Evolutionary conservation across 257 asterid genomes (phyloP), one percentile per base, ranked within the genome.

Genomic region (Przewalskia tangutica): DNA sequence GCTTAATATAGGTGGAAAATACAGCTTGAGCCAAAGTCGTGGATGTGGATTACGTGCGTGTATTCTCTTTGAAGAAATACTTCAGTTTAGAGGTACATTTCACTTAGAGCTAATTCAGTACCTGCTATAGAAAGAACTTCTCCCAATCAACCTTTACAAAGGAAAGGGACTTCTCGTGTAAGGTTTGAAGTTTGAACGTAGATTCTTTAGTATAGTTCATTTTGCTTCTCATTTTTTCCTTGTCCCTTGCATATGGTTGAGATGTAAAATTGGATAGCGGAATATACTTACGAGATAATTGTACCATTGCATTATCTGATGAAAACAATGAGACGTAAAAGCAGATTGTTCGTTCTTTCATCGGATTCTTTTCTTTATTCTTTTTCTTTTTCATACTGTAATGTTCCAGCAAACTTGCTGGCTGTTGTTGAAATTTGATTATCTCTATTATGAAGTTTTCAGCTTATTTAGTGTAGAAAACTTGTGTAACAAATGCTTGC

Each of bases 121-220:
- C 85, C 50, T 85, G 85, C 86, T 83, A 85, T 84, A 86, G 86
- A 85, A 87, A 86, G 85, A 85, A 87, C 86, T 83, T 66, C n/a
- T 82, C 82, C 79, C 86, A 81, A 81, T 78, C 87, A 76, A 87
- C 84, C 75, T 71, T 85, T 75, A 77, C 77, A 23, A 82, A 81
- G 85, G 86, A 80, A 75, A 75, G 80, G 63, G 80, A 75, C 80
- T 84, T 87, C 1, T 89, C 51, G 83, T 88, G 87, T 78, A 82
- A 86, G 91, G 85, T 89, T 88, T 86, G 87, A 85, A 85, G 85
- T 89, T 88, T 86, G 87, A 85, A 85, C 77, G 83, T 81, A 87
- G 87, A 87, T 82, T 89, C 86, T 78, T 76, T 65, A 50, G 83
- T 84, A 87, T 88, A 88, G 92, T 20, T 58, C 71, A 40, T 75